These are phyloP conservation scores for Aspergillus carbonarius DNA, from an alignment of 2,329 filamentous ascomycete genomes.

Conservation along the genomic window DNA sequence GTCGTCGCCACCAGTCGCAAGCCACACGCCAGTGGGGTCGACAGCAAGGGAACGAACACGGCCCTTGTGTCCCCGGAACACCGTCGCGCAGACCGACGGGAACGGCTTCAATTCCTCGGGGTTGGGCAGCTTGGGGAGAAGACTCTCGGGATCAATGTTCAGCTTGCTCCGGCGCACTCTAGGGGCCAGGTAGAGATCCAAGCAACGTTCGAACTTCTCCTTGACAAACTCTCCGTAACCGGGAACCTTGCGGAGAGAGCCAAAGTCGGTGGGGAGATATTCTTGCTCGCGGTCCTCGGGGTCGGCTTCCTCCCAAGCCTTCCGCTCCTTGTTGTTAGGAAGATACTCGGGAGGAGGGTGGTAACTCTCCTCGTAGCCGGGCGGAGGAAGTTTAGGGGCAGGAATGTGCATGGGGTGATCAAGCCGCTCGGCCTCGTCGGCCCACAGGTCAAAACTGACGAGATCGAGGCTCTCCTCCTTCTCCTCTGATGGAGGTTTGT, in stretches of 20 bases:
- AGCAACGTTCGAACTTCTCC: constrained; percentile 90
- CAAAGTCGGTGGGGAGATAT: constrained; percentile 79
- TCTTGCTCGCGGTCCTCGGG: constrained; percentile 89
- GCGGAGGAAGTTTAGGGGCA: constrained; percentile 88
- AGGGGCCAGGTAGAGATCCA: constrained; percentile 93
- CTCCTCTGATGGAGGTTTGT: constrained; percentile 72
- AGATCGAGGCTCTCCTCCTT: constrained; percentile 71
- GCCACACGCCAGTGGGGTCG: constrained; percentile 79
- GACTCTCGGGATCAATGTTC: constrained; percentile 91
- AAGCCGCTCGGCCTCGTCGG: constrained; percentile 78
- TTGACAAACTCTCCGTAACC: constrained; percentile 89
- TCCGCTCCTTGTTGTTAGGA: constrained; percentile 78
- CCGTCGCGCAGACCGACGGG: constrained; percentile 82
- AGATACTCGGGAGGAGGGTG: constrained; percentile 95
- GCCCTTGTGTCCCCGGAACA: constrained; percentile 85
- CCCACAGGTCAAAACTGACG: constrained; percentile 87
- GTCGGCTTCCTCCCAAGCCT: constrained; percentile 80
- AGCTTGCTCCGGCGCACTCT: constrained; percentile 88
- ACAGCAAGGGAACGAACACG: constrained; percentile 81
- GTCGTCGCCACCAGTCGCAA: constrained; percentile 93
- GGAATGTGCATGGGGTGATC: constrained; percentile 93
- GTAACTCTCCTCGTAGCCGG: constrained; percentile 93
- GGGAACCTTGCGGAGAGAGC: constrained; percentile 84
- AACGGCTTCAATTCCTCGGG: constrained; percentile 94
- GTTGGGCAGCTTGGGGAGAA: constrained; percentile 88